phyloP scores from a whole-genome alignment of 2,329 filamentous ascomycete genomes.

The Aspergillus sclerotialis region DNA sequence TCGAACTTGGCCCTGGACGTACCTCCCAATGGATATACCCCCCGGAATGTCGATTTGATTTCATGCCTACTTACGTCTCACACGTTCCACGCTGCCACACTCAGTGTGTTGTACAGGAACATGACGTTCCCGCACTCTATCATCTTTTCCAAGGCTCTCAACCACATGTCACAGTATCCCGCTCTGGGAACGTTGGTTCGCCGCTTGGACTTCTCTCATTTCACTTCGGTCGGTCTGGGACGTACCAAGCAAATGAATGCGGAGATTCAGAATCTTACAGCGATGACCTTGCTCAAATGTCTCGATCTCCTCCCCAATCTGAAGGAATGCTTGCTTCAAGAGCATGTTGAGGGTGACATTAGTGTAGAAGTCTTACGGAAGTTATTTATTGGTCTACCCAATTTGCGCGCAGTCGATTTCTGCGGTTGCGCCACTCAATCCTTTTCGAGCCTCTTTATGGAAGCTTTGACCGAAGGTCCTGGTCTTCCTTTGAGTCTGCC shows the following conservation, averaged over 20 bases:
- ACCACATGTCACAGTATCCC: conserved; percentile 60
- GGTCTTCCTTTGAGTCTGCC: conserved; percentile 48
- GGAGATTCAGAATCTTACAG: conserved; percentile 68
- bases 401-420: conserved; percentile 64
- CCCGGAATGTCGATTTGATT: conserved; percentile 72
- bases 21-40: conserved; percentile 65
- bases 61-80: conserved; percentile 70
- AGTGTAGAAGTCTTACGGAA: conserved; percentile 61
- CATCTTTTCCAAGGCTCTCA: conserved; percentile 75
- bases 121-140: conserved; percentile 77
- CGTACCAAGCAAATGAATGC: conserved; percentile 67
- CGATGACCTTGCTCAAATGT: conserved; percentile 64
- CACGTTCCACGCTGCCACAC: conserved; percentile 63
- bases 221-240: conserved; percentile 72
- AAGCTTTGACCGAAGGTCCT: conserved; percentile 42
- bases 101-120: conserved; percentile 68
- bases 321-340: conserved; percentile 71
- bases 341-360: conserved; percentile 73
- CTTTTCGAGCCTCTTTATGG: conserved; percentile 61
- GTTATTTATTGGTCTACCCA: conserved; percentile 60
- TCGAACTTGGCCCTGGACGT: conserved; percentile 67
- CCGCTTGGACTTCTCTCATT: conserved; percentile 77
- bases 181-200: conserved; percentile 68
- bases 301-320: conserved; percentile 65
- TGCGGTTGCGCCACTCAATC: conserved; percentile 63